Evolutionary conservation across 2,329 filamentous ascomycete genomes (phyloP), one percentile per base, ranked within the genome.

Genomic region (Sporothrix globosa): DNA sequence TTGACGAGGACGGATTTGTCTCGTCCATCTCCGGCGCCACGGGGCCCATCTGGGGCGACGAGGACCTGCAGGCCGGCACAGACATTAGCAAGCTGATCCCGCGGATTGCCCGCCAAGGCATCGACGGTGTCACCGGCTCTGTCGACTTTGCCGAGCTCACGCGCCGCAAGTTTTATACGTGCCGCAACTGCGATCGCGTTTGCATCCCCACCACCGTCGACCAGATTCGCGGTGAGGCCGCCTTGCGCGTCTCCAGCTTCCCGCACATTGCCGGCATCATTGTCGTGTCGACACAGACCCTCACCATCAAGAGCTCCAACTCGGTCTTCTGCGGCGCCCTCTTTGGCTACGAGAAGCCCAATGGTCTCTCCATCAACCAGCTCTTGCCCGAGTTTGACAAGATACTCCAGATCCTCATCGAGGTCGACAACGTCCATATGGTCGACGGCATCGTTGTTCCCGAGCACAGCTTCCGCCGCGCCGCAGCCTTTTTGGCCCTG

Each of bases 201-300:
- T 94, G 91, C 77, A 92, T 97, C 71, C 96, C 96, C 1, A 90
- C 93, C 70, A 91, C 91, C 0, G 86, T 99, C 66, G 89, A 93
- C 72, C 90, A 92, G 76, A 83, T 92, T 2, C 86, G 88, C 46
- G 89, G 87, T 54, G 84, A 90, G 74, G 86, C 88, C 21, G 89
- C 92, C 74, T 86, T 99, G 73, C 89, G 92, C 67, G 87, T 99
- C 56, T 97, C 95, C 19, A 97, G 93, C 77, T 97, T 97, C 74
- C 96, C 96, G 19, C 95, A 99, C 78, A 97, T 99, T 80, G 96
- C 96, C 69, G 96, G 96, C 65, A 97, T 99, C 76, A 90, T 99
- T 77, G 94, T 99, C 10, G 85, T 99, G 14, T 91, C 92, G n/a
- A 91, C 95, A 1, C 83, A 88, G 41, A 89, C 86, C 0, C 85